phyloP scores from a whole-genome alignment of 83 land plant genomes.

The Larix sibirica region DNA sequence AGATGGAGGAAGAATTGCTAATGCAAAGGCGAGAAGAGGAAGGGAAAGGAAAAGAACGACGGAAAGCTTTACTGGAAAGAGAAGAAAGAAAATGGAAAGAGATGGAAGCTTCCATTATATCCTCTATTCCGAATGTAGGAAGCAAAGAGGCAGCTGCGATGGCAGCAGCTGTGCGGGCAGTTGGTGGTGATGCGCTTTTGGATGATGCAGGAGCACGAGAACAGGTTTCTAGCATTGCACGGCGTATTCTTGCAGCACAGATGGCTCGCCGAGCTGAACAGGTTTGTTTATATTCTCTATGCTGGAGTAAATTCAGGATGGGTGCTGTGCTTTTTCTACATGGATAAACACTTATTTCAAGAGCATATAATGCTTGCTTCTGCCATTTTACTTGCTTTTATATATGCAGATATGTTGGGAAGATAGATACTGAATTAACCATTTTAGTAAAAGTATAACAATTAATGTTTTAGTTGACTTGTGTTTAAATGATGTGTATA shows the following conservation, averaged over 20 bases:
- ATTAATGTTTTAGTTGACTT: too few species aligned
- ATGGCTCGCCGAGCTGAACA: conserved; percentile 92
- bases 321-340: too few species aligned
- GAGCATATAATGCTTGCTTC: too few species aligned
- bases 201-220: conserved; percentile 93
- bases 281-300: conserved; percentile 38
- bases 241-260: conserved; percentile 82
- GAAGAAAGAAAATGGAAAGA: conserved; percentile 98
- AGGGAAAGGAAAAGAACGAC: conserved; percentile 97
- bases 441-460: too few species aligned
- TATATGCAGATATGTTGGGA: too few species aligned
- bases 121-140: conserved; percentile 97
- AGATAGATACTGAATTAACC: too few species aligned
- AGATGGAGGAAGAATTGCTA: conserved; percentile 95
- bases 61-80: conserved; percentile 88
- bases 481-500: too few species aligned
- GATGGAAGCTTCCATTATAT: conserved; percentile 91
- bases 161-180: conserved; percentile 99
- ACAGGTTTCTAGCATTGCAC: conserved; percentile 90
- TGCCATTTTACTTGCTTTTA: too few species aligned
- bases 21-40: conserved; percentile 99
- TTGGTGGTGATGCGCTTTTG: conserved; percentile 91
- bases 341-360: background rate
- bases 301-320: background rate
- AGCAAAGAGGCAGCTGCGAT: conserved; percentile 97